Conservation (phyloP, 176 grass and related monocot species). For the bread wheat (Triticum aestivum) region IWGSC_CS_RefSeq_v2.1 NC_057808.1:252797185-252797684, state of each 20-base stretch:
- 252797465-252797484: background rate
- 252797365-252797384: too few species aligned
- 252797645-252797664: background rate
- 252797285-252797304: too few species aligned
- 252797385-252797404: too few species aligned
- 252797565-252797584: background rate
- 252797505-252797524: background rate
- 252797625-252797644: background rate
- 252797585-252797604: background rate
- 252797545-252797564: background rate
- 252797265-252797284: too few species aligned
- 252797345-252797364: too few species aligned
- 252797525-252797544: background rate
- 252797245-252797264: too few species aligned
- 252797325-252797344: too few species aligned
- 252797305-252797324: too few species aligned
- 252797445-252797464: background rate
- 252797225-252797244: too few species aligned
- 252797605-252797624: background rate
- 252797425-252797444: background rate
- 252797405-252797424: background rate
- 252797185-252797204: too few species aligned
- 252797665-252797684: background rate
- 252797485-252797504: background rate
- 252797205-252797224: too few species aligned